Evolutionary conservation across 1,284 basidiomycete species (phyloP).

Genomic region (Phylloporus sp.): DNA sequence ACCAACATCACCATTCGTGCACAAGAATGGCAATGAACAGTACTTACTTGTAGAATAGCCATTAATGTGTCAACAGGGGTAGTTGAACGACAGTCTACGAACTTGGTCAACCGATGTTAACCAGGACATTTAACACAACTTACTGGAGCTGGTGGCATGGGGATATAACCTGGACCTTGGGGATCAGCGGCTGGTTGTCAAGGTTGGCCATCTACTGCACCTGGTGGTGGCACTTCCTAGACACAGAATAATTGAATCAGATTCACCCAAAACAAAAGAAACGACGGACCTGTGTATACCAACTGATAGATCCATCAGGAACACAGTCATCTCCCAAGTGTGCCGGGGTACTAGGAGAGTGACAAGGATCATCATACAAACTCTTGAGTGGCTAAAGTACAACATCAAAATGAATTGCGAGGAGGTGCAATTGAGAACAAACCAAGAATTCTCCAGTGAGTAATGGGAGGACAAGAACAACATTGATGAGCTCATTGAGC

Average conservation of each 20-base stretch:
- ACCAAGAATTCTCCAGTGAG: constrained; percentile 77
- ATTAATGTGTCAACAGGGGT: constrained; percentile 67
- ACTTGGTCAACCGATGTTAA: constrained; percentile 11
- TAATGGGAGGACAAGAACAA: constrained; percentile 80
- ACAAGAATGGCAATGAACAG: neutral
- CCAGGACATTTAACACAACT: constrained; percentile 26
- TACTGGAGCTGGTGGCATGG: constrained; percentile 42
- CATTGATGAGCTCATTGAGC: constrained; percentile 56
- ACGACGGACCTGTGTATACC: constrained; percentile 37
- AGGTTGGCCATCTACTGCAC: constrained; percentile 23
- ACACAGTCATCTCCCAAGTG: constrained; percentile 25
- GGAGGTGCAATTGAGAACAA: too few species aligned
- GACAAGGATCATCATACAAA: constrained; percentile 25
- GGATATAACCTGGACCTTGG: constrained; percentile 39
- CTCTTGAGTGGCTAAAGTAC: constrained; percentile 27
- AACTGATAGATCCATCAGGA: constrained; percentile 25
- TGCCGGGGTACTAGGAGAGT: constrained; percentile 36
- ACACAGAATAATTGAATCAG: constrained; percentile 4
- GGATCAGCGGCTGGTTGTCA: constrained; percentile 24
- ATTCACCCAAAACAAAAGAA: neutral
- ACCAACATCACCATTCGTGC: constrained; percentile 12
- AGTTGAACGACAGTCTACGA: constrained; percentile 63
- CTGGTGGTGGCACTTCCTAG: constrained; percentile 39
- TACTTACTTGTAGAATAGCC: constrained; percentile 66
- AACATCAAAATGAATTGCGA: too few species aligned